Percentiles rank a stretch among this genome's conserved stretches.
Evolutionary conservation across 2,329 filamentous ascomycete genomes (phyloP).

Genomic region (Aspergillus sp.): DNA sequence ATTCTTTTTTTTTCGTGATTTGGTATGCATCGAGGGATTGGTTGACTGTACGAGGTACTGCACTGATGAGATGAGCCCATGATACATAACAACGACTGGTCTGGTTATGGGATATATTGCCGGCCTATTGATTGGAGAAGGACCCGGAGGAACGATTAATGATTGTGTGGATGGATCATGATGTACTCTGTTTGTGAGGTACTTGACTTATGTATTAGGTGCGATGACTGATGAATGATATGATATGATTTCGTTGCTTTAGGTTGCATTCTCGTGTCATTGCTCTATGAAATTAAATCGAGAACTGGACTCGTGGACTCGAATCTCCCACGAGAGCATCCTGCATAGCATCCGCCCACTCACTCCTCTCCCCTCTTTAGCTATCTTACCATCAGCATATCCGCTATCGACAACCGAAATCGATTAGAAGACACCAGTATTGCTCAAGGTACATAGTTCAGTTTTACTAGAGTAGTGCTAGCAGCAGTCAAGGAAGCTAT

Average conservation of each 20-base stretch:
- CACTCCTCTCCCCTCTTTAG: too few species aligned
- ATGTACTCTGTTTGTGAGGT: slow-evolving; percentile 1
- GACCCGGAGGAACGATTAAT: slow-evolving; percentile 6
- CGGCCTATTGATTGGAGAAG: neutral
- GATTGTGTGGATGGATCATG: slow-evolving; percentile 1
- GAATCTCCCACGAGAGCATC: too few species aligned
- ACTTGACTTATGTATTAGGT: neutral
- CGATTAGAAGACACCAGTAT: too few species aligned
- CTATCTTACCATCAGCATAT: too few species aligned
- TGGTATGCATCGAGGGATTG: neutral
- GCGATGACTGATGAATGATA: slow-evolving; percentile 25
- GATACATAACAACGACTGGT: slow-evolving; percentile 12
- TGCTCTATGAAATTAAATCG: too few species aligned
- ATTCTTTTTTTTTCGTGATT: slow-evolving; percentile 6
- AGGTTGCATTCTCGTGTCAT: neutral
- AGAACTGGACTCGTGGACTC: too few species aligned
- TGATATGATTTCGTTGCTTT: neutral
- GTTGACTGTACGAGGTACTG: slow-evolving; percentile 3
- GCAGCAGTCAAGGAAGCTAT: too few species aligned
- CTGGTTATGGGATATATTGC: neutral
- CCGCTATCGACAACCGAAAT: too few species aligned
- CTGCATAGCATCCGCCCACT: too few species aligned
- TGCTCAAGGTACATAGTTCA: too few species aligned
- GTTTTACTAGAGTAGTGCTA: too few species aligned
- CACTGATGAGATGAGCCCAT: slow-evolving; percentile 21